phyloP scores from a whole-genome alignment of 768 basidiomycete species.

The Tylopilus cervinicoccineus region DNA sequence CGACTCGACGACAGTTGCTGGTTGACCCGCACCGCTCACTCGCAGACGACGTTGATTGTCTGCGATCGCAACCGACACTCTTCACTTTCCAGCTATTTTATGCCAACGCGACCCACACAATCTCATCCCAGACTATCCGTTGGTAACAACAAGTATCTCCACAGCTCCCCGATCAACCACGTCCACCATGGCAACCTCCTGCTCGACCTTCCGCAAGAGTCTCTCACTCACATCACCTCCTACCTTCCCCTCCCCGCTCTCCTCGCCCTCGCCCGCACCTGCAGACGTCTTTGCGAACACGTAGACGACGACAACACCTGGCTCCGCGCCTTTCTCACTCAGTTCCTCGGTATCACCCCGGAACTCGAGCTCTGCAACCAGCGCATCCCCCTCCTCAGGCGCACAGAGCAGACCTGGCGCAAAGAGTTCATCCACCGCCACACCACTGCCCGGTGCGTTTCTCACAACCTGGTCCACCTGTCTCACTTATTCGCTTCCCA shows the following conservation, averaged over 20 bases:
- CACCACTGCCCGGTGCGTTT: constrained; percentile 47
- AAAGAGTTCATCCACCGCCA: constrained; percentile 62
- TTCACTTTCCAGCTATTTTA: constrained; percentile 44
- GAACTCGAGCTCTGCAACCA: constrained; percentile 51
- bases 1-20: background rate
- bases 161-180: constrained; percentile 17
- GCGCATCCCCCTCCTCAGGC: constrained; percentile 49
- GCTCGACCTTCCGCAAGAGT: constrained; percentile 61
- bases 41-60: constrained; percentile 21
- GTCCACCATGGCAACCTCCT: constrained; percentile 50
- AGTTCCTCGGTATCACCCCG: constrained; percentile 63
- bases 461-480: background rate
- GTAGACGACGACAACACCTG: constrained; percentile 77
- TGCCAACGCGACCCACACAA: constrained; percentile 57
- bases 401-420: constrained; percentile 60
- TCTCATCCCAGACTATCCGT: constrained; percentile 35
- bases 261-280: constrained; percentile 51
- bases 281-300: constrained; percentile 53
- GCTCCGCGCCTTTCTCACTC: constrained; percentile 67
- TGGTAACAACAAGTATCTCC: constrained; percentile 26
- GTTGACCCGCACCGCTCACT: constrained; percentile 9
- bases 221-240: constrained; percentile 72
- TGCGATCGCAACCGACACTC: constrained; percentile 20
- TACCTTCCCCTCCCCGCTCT: constrained; percentile 65
- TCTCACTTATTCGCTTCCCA: constrained; percentile 28